Conservation (phyloP, 331 rosid species). For the Acacia pycnantha region DNA sequence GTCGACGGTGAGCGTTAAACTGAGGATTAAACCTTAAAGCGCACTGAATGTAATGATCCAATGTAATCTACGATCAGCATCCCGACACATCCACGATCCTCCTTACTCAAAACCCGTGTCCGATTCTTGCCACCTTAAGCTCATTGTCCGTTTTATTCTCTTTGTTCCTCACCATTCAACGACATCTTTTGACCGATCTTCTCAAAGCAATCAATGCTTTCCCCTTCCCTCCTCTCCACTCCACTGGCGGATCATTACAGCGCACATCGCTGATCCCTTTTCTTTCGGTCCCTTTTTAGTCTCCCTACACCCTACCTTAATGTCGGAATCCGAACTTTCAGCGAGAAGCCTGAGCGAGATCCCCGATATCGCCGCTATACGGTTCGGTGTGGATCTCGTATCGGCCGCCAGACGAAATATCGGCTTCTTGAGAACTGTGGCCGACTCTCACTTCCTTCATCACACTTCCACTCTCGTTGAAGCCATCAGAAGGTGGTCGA, state of each 20-base stretch:
- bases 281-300: not conserved
- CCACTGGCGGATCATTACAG: not conserved
- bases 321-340: constrained; percentile 53
- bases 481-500: constrained; percentile 69
- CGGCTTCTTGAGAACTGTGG: constrained; percentile 49
- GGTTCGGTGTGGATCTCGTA: constrained; percentile 63
- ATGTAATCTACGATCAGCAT: not conserved
- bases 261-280: not conserved
- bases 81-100: constrained; percentile 10
- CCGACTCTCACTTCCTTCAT: constrained; percentile 63
- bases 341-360: constrained; percentile 43
- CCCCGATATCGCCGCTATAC: constrained; percentile 42
- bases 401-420: constrained; percentile 66
- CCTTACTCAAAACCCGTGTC: constrained; percentile 20
- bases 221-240: not conserved
- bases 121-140: constrained; percentile 21
- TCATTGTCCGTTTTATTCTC: constrained; percentile 14
- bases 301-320: not conserved
- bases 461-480: constrained; percentile 42
- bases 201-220: not conserved
- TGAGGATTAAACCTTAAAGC: not conserved
- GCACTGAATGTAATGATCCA: not conserved
- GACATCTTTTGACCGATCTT: constrained; percentile 6
- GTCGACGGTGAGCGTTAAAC: not conserved
- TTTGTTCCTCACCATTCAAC: constrained; percentile 9